Evolutionary conservation across 2,329 filamentous ascomycete genomes (phyloP).

Genomic region (Orbilia javanica): DNA sequence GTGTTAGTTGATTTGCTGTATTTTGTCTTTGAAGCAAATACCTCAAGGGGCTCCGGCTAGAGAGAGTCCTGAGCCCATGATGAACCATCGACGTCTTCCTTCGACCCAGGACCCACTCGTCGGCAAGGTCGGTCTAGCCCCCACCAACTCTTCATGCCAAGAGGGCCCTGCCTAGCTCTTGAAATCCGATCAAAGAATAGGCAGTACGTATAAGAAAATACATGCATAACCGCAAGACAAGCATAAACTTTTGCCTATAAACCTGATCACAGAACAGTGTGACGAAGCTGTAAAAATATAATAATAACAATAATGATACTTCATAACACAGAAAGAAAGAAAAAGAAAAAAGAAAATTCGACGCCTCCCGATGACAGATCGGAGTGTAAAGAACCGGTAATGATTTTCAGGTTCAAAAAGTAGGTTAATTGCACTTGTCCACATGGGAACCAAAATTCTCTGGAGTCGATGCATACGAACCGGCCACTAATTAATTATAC

Average conservation of each 20-base stretch:
- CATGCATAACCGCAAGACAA: not conserved
- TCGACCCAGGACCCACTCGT: not conserved
- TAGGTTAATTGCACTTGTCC: not conserved
- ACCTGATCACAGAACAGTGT: not conserved
- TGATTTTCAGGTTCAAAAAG: slow-evolving; percentile 36
- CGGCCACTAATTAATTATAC: not conserved
- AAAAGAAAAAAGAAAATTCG: not conserved
- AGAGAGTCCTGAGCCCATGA: not conserved
- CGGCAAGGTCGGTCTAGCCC: not conserved
- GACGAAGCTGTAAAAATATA: not conserved
- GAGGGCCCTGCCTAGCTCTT: not conserved
- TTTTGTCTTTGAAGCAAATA: not conserved
- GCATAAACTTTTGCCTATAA: not conserved
- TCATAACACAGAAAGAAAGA: too few species aligned
- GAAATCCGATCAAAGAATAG: not conserved
- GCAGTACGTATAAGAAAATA: not conserved
- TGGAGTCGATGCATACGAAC: not conserved
- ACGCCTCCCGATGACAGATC: slow-evolving; percentile 4
- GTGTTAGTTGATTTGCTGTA: not conserved
- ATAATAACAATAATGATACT: too few species aligned
- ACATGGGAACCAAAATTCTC: not conserved
- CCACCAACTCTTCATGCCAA: not conserved
- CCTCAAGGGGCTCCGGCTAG: not conserved
- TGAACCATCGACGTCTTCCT: not conserved
- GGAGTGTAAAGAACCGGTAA: slow-evolving; percentile 27